Conservation (phyloP, 2,329 filamentous ascomycete species). For the Epichloe sibirici region DNA sequence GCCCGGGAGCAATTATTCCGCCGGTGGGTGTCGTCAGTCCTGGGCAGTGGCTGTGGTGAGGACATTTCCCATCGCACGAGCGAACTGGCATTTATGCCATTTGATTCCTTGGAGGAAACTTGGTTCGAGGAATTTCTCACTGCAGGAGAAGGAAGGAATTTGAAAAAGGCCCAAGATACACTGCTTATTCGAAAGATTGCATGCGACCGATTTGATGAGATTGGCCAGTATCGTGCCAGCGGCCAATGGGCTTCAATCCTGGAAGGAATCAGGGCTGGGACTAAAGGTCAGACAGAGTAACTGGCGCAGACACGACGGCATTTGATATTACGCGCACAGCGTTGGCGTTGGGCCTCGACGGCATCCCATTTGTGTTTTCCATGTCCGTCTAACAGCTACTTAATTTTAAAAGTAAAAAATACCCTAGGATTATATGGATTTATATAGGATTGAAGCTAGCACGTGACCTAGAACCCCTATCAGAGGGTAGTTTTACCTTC, state of each 20-base stretch:
- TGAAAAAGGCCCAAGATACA: constrained; percentile 58
- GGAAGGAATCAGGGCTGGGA: constrained; percentile 38
- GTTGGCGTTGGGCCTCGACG: not conserved
- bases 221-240: constrained; percentile 29
- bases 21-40: constrained; percentile 47
- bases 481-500: too few species aligned
- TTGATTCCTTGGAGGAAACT: constrained; percentile 56
- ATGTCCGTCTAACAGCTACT: too few species aligned
- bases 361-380: not conserved
- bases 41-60: constrained; percentile 28
- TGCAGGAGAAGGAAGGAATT: constrained; percentile 48
- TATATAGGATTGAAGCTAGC: too few species aligned
- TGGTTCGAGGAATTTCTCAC: constrained; percentile 64
- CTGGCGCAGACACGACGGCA: not conserved
- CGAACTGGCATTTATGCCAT: constrained; percentile 61
- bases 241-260: constrained; percentile 37
- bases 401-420: too few species aligned
- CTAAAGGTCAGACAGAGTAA: constrained; percentile 21
- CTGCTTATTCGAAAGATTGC: constrained; percentile 63
- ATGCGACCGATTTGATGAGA: constrained; percentile 44
- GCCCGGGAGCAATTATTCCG: constrained; percentile 55
- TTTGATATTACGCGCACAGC: not conserved
- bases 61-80: constrained; percentile 43
- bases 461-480: too few species aligned
- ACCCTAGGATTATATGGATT: not conserved